Evolutionary conservation across 2,329 filamentous ascomycete species (phyloP).

Genomic region (Botrytis tulipae): DNA sequence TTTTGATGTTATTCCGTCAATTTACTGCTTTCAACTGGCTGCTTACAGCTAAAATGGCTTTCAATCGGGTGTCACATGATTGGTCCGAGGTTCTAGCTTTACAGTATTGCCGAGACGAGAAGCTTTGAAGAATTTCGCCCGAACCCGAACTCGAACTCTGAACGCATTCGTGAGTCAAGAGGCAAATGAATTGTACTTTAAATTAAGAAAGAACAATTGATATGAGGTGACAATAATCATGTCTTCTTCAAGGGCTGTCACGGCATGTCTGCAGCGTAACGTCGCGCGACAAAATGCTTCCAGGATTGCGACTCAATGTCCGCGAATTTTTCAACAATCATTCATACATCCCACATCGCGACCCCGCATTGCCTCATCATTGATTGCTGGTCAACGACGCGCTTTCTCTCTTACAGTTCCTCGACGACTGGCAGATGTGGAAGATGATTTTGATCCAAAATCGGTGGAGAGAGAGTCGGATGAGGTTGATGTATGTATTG

Average conservation of each 20-base stretch:
- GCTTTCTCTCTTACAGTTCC: slow-evolving; percentile 46
- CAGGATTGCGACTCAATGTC: slow-evolving; percentile 26
- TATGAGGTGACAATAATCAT: slow-evolving; percentile 35
- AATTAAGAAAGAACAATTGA: slow-evolving; percentile 24
- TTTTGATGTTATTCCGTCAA: background rate
- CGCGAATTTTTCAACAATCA: slow-evolving; percentile 23
- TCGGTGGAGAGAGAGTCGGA: slow-evolving; percentile 83
- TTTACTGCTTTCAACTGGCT: slow-evolving; percentile 13
- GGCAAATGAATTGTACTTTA: background rate
- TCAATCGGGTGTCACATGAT: slow-evolving; percentile 22
- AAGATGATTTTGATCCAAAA: slow-evolving; percentile 63
- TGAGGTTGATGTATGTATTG: slow-evolving; percentile 93
- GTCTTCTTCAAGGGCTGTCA: slow-evolving; percentile 35
- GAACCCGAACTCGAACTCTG: background rate
- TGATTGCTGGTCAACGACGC: slow-evolving; percentile 37
- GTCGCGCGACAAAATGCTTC: slow-evolving; percentile 26
- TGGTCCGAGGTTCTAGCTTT: slow-evolving; percentile 17
- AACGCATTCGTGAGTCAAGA: slow-evolving; percentile 1
- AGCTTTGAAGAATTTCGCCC: slow-evolving; percentile 13
- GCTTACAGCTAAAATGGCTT: slow-evolving; percentile 16
- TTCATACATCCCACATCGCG: slow-evolving; percentile 27
- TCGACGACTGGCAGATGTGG: slow-evolving; percentile 44
- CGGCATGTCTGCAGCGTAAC: slow-evolving; percentile 33
- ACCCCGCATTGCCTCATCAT: slow-evolving; percentile 27
- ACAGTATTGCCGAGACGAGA: slow-evolving; percentile 22